Base-by-base conservation (phyloP, 495 filamentous ascomycete genomes). In the Rhypophila decipiens region DNA sequence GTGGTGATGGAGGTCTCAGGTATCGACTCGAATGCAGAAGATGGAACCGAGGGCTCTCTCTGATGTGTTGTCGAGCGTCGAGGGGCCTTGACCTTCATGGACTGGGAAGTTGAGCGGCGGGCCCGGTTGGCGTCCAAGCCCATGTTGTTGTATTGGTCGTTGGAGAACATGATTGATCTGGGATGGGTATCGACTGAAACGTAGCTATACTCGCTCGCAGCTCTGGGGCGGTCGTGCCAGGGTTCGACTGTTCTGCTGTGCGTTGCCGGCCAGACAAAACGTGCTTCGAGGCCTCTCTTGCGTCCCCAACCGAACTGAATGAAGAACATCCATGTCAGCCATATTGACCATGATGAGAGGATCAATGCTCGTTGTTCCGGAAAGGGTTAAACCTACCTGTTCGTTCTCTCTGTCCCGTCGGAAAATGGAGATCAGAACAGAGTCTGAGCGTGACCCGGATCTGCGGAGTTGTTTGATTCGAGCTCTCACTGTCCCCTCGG, bases 251-350 rank as follows among this genome's bases (percentile, higher is more conserved):
- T 47, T n/a, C 39, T 45, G 40, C 44, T 58, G 39, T 58, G 55
- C 4, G 51, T 51, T 19, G 51, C 55, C 37, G 51, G 55, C 31
- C 39, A 51, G 5, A 55, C 55, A 23, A 58, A 57, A 20, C 55
- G 39, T 13, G 51, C 46, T 3, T 57, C 51, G n/a, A 35, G 19
- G 10, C 38, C 51, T 17, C 44, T 24, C 40, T 55, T 55, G 40
- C 49, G 55, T 24, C 55, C 55, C 54, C 40, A 57, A 24, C 55
- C 55, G 33, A 46, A 45, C 55, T 57, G 35, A 24, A 21, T 19
- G 13, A 11, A 17, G n/a, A 13, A n/a, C 17, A 15, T 5, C 7
- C 13, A 37, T 12, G 23, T 38, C 22, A 48, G 44, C 23, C 44
- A 42, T 18, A 33, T n/a, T n/a, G n/a, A n/a, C n/a, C n/a, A n/a